Conservation (phyloP, 805 yeast genomes). For the Saccharomycopsis sp. region DNA sequence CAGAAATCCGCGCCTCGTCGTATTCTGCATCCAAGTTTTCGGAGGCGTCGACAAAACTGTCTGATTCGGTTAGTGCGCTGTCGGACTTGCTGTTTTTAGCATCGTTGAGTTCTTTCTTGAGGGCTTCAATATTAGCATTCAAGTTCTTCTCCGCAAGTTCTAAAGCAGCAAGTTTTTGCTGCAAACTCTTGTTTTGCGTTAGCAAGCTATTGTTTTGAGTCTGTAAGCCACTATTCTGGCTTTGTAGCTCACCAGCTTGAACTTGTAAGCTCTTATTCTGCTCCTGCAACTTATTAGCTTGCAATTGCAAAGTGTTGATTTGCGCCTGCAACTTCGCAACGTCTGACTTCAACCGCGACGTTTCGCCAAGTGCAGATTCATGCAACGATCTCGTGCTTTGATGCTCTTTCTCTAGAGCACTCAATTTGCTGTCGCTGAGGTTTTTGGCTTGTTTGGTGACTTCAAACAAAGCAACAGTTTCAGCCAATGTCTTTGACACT, state of each 20-base stretch:
- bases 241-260: neutral
- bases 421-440: neutral
- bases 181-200: neutral
- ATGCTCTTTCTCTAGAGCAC: neutral
- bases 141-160: neutral
- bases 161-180: neutral
- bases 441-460: neutral
- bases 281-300: neutral
- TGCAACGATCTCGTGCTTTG: neutral
- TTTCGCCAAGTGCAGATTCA: neutral
- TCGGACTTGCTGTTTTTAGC: neutral
- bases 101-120: neutral
- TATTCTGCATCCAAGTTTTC: constrained; percentile 15
- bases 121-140: neutral
- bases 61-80: neutral
- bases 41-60: constrained; percentile 16
- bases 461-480: neutral
- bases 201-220: neutral
- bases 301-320: neutral
- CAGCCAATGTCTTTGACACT: neutral
- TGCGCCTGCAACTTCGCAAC: neutral
- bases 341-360: neutral
- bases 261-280: neutral
- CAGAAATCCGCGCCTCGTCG: constrained; percentile 17
- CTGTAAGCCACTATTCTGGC: neutral